These are phyloP conservation scores for Anisogramma anomala DNA, from an alignment of 2,329 filamentous ascomycete genomes.

Conservation along the genomic window DNA sequence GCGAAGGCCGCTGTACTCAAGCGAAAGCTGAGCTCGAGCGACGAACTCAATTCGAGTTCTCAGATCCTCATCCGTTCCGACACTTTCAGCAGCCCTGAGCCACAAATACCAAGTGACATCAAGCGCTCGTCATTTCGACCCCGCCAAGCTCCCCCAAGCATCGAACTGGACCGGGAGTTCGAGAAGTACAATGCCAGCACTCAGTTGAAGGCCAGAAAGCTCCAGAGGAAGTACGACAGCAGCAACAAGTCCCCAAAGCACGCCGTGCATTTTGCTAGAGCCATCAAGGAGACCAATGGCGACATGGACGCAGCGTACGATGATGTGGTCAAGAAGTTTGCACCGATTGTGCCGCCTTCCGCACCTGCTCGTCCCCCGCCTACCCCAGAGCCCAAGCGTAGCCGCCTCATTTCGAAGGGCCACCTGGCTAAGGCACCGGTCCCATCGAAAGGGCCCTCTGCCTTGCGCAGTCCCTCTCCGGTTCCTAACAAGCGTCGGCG, in stretches of 20 bases:
- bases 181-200: slow-evolving; percentile 9
- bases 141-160: slow-evolving; percentile 23
- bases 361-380: slow-evolving; percentile 5
- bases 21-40: slow-evolving; percentile 23
- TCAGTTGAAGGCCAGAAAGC: slow-evolving; percentile 12
- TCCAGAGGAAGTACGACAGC: slow-evolving; percentile 4
- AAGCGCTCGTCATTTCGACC: slow-evolving; percentile 45
- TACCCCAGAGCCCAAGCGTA: not conserved
- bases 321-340: not conserved
- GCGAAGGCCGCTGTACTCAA: slow-evolving; percentile 4
- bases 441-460: slow-evolving; percentile 3
- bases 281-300: not conserved
- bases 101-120: slow-evolving; percentile 47
- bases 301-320: slow-evolving; percentile 3
- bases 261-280: slow-evolving; percentile 2
- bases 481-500: slow-evolving; percentile 8
- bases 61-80: slow-evolving; percentile 33
- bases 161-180: slow-evolving; percentile 1
- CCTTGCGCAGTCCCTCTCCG: slow-evolving; percentile 7
- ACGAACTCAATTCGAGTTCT: slow-evolving; percentile 26
- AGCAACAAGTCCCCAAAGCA: not conserved
- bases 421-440: not conserved
- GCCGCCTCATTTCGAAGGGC: not conserved
- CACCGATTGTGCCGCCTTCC: not conserved
- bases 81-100: slow-evolving; percentile 44